phyloP scores from a whole-genome alignment of 2,329 filamentous ascomycete species.

The Fusarium aywerte region DNA sequence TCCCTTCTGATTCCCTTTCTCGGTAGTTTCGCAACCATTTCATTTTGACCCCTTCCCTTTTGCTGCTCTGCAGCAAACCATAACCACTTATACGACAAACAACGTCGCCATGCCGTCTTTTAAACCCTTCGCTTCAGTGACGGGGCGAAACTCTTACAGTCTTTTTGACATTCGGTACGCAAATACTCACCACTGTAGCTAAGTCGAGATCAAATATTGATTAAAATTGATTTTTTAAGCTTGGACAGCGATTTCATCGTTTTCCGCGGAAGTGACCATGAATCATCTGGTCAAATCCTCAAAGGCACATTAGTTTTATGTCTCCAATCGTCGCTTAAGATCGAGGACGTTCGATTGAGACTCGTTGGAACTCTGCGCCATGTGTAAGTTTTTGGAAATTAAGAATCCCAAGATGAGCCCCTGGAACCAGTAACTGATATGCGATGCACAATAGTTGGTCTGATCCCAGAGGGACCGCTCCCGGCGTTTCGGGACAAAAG shows the following conservation, averaged over 20 bases:
- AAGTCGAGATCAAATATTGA: constrained; percentile 5
- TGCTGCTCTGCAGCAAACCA: constrained; percentile 30
- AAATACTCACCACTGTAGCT: neutral
- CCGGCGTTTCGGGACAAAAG: constrained; percentile 67
- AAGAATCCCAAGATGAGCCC: neutral
- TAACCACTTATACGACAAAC: constrained; percentile 21
- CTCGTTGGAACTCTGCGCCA: constrained; percentile 74
- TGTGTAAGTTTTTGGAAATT: constrained; percentile 62
- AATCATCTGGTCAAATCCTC: constrained; percentile 79
- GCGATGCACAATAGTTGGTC: constrained; percentile 56
- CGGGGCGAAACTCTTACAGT: constrained; percentile 62
- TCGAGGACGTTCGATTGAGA: constrained; percentile 78
- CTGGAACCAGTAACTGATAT: constrained; percentile 25
- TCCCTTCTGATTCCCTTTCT: constrained; percentile 35
- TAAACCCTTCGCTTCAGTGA: constrained; percentile 65
- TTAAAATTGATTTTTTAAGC: constrained; percentile 56
- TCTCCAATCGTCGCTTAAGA: constrained; percentile 72
- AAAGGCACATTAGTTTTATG: constrained; percentile 80
- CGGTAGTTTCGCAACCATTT: constrained; percentile 36
- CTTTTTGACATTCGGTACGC: constrained; percentile 69
- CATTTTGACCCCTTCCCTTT: constrained; percentile 1
- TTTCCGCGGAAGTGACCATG: constrained; percentile 78
- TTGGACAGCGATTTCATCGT: constrained; percentile 83
- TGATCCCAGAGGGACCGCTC: constrained; percentile 64
- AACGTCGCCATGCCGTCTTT: constrained; percentile 63